Percentiles rank a stretch among this genome's conserved stretches.
Evolutionary conservation across 495 filamentous ascomycete genomes (phyloP).

Genomic region (Hypoxylon crocopeplum): DNA sequence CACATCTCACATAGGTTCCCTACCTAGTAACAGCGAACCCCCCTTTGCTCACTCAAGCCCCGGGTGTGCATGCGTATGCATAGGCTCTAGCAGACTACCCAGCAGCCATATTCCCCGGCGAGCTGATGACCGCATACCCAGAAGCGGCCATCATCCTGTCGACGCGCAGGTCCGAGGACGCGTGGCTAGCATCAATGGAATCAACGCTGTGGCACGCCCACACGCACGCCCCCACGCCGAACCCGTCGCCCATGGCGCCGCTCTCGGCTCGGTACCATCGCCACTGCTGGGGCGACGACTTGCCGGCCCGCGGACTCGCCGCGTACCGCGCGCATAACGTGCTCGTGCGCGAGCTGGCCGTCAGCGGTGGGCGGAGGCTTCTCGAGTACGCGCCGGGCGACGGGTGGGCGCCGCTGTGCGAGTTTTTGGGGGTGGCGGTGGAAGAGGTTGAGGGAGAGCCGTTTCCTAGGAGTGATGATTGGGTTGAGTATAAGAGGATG

Average conservation of each 20-base stretch:
- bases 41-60: no score
- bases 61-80: no score
- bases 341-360: constrained; percentile 18
- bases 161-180: constrained; percentile 41
- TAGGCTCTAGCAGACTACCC: constrained; percentile 46
- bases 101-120: constrained; percentile 48
- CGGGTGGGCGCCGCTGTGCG: constrained; percentile 43
- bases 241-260: constrained; percentile 35
- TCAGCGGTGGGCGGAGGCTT: constrained; percentile 17
- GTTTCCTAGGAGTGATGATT: constrained; percentile 42
- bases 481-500: constrained; percentile 16
- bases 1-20: no score
- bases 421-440: constrained; percentile 25
- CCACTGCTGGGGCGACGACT: constrained; percentile 43
- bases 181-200: constrained; percentile 49
- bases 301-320: constrained; percentile 29
- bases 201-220: constrained; percentile 43
- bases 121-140: constrained; percentile 49
- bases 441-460: constrained; percentile 6
- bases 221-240: constrained; percentile 24
- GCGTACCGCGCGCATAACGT: constrained; percentile 27
- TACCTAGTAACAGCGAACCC: no score
- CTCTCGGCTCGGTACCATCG: constrained; percentile 39
- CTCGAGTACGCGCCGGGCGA: constrained; percentile 41
- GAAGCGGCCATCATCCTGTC: constrained; percentile 54